phyloP scores from a whole-genome alignment of 2,329 filamentous ascomycete species.

The Aspergillus felis region DNA sequence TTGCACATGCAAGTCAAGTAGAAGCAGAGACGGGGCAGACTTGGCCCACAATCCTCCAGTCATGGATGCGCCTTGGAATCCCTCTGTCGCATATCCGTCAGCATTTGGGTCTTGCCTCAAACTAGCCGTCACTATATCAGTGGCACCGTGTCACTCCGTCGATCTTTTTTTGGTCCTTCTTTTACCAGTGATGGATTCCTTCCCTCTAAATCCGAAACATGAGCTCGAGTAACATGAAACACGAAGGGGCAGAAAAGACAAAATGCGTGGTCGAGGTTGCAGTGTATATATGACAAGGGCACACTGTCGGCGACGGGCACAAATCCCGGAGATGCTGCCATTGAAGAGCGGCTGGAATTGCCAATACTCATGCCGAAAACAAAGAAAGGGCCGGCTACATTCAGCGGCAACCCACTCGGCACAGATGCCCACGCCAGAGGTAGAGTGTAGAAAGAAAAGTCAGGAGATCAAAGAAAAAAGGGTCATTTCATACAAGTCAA shows the following conservation, averaged over 20 bases:
- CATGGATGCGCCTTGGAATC: not conserved
- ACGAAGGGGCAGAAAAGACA: slow-evolving; percentile 4
- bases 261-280: slow-evolving; percentile 4
- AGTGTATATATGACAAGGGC: not conserved
- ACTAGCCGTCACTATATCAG: slow-evolving; percentile 1
- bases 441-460: not conserved
- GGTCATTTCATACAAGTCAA: slow-evolving; percentile 26
- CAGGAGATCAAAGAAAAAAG: slow-evolving; percentile 5
- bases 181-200: slow-evolving; percentile 35
- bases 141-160: slow-evolving; percentile 15
- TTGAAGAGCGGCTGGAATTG: not conserved
- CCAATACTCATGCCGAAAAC: not conserved
- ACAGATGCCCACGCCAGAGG: not conserved
- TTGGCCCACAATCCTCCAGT: not conserved
- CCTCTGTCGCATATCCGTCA: not conserved
- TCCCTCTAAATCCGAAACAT: slow-evolving; percentile 27
- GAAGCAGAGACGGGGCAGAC: not conserved
- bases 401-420: not conserved
- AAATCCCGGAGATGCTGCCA: not conserved
- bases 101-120: not conserved
- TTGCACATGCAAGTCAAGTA: not conserved
- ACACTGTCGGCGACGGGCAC: not conserved
- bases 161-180: slow-evolving; percentile 13
- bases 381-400: not conserved
- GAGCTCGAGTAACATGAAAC: slow-evolving; percentile 12